phyloP scores from a whole-genome alignment of 345 rosid species.

The Bruguiera sexangula region DNA sequence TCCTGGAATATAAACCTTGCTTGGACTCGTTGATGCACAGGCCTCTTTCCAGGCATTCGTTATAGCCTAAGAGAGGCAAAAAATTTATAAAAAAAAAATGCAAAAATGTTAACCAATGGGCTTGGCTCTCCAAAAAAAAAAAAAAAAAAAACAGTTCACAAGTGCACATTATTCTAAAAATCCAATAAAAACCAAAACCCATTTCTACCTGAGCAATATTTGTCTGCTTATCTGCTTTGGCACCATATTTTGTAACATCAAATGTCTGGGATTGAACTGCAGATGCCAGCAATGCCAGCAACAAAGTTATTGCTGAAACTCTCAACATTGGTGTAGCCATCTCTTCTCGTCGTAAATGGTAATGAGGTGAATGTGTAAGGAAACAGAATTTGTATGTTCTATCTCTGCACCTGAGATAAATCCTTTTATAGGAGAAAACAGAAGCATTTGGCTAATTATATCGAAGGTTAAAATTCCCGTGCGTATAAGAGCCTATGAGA shows the following conservation, averaged over 20 bases:
- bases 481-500: too few species aligned
- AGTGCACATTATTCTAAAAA: background rate
- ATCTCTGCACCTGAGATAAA: too few species aligned
- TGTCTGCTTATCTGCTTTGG: conserved; percentile 2
- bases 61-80: conserved; percentile 24
- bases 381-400: too few species aligned
- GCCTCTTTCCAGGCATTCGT: conserved; percentile 45
- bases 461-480: too few species aligned
- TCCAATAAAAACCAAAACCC: background rate
- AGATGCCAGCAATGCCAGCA: background rate
- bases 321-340: background rate
- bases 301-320: background rate
- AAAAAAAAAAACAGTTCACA: background rate
- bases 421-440: too few species aligned
- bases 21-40: conserved; percentile 36
- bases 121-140: background rate
- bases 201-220: background rate
- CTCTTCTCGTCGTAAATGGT: background rate
- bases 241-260: conserved; percentile 8
- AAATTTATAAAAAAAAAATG: background rate
- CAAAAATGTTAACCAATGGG: background rate
- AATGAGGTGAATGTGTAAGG: too few species aligned
- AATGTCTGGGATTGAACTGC: background rate
- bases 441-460: too few species aligned
- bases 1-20: conserved; percentile 36